Base-by-base conservation (phyloP, 129 eudicot species). In the Smallanthus sonchifolius region DNA sequence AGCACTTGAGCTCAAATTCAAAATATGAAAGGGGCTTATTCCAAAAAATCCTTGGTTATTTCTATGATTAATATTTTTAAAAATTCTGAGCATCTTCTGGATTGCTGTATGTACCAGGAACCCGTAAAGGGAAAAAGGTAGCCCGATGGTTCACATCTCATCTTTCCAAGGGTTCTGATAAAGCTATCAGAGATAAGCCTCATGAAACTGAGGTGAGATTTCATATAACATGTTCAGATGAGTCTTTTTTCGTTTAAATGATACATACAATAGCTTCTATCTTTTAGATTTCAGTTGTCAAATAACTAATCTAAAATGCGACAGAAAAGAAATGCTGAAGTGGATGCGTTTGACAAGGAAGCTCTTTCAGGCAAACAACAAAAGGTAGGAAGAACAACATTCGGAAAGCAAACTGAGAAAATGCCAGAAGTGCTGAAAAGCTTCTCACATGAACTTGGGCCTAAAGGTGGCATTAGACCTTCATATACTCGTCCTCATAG, bases 381-480 rank as follows among this genome's bases (percentile, higher is more conserved):
- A 71, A 76, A 81, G 83, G 79, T 72, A 70, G 78, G 77, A 60
- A 81, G 67, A 77, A 45, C 69, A 61, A 60, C 81, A 75, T 59
- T 81, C 54, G 88, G 74, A 37, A 82, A 82, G 56, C 79, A 69
- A 70, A 48, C 74, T 57, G 74, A 77, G 81, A 85, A 81, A 83
- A 75, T 81, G 80, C 77, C 90, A 14, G 91, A 83, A 81, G 81
- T 64, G n/a, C 28, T 84, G 69, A 91, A 91, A 80, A 88, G 96
- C 82, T 88, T 88, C 79, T 91, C 97, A 43, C 97, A 91, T 77
- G 96, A 86, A 86, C 83, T 88, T 67, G 92, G 97, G 69, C 97
- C 92, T 73, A 88, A 84, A 76, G 90, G 95, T 75, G 92, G 92
- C 72, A 84, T 91, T 78, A 84, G 74, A 63, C 81, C 96, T 35